Base-by-base conservation (phyloP, 1,139 yeast genomes). In the Sugiyamaella sp. region DNA sequence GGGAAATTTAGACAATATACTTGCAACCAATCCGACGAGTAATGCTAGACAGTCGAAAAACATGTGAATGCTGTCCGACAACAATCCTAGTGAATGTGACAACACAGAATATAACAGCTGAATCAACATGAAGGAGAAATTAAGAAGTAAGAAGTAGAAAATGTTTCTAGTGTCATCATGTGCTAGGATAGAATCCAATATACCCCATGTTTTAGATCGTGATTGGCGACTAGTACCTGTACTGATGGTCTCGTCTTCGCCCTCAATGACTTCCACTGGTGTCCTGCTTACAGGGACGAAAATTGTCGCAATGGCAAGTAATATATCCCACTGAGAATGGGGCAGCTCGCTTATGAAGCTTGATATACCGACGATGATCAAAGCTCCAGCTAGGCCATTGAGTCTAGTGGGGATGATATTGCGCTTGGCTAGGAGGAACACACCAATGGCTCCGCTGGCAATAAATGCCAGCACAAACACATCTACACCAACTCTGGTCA, bases 61-160 rank as follows among this genome's bases (percentile, higher is more conserved):
- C 99, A 93, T 93, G 70, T 93, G 99, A 50, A 93, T 77, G 2
- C 97, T 89, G 66, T 95, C 99, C 5, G 97, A 89, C 47, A 95
- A 73, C 24, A 95, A 75, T 6, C 99, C 98, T 39, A 95, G 74
- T 0, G 98, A 91, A 66, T 89, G 91, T 0, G 98, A 90, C 59
- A 96, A 78, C 71, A 95, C 86, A 1, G 98, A 91, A 67, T 95
- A 95, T 14, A 91, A 73, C 60, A 93, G 77, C 71, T 95, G 99
- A 43, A 95, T 85, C 65, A 95, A 81, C 99, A 95, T 95, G 71
- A 93, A 95, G 1, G 93, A 80, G 20, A 95, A 82, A 71, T 95
- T 95, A 56, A 95, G 77, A 56, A 93, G 70, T 49, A 95, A 72
- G 65, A 93, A 95, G 57, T 89, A 86, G 69, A 93, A 91, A 35